Conservation (phyloP, 1,139 yeast species). For the Scheffersomyces segobiensis region DNA sequence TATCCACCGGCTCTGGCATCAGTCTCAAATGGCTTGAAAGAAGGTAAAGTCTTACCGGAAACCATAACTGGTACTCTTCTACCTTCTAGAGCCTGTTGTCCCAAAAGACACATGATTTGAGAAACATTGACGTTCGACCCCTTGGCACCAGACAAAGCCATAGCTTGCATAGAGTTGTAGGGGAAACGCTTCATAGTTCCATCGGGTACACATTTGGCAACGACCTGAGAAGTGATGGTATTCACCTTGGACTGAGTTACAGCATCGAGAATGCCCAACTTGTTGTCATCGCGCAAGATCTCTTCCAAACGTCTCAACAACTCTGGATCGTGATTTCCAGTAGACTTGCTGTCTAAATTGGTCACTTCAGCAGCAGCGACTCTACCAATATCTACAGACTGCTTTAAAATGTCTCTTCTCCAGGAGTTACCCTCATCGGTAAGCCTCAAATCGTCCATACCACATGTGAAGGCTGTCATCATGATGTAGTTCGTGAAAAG, state of each 20-base stretch:
- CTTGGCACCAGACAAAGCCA: constrained; percentile 99
- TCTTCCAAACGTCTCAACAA: constrained; percentile 87
- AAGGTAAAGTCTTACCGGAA: constrained; percentile 94
- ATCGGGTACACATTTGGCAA: constrained; percentile 89
- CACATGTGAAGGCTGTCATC: constrained; percentile 95
- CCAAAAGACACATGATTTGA: constrained; percentile 98
- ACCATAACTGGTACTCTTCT: constrained; percentile 99
- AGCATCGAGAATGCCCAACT: constrained; percentile 93
- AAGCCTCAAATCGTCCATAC: constrained; percentile 97
- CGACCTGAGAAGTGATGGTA: constrained; percentile 89
- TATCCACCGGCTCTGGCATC: constrained; percentile 99
- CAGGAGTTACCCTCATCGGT: constrained; percentile 88
- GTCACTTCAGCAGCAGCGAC: constrained; percentile 94
- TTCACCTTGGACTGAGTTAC: constrained; percentile 93
- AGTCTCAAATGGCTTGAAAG: constrained; percentile 95
- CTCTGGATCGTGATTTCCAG: constrained; percentile 63
- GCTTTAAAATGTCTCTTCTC: constrained; percentile 79
- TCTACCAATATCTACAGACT: constrained; percentile 81
- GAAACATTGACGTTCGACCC: constrained; percentile 98
- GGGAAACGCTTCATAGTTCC: constrained; percentile 98
- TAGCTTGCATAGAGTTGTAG: constrained; percentile 94
- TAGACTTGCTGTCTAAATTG: constrained; percentile 63
- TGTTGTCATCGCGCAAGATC: constrained; percentile 89
- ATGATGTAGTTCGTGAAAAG: constrained; percentile 91
- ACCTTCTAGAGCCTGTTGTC: constrained; percentile 99